Percentiles rank a stretch among this genome's conserved stretches.
These are phyloP conservation scores for Cutaneotrichosporon cavernicola DNA, from an alignment of 1,284 basidiomycete genomes.

Conservation along the genomic window DNA sequence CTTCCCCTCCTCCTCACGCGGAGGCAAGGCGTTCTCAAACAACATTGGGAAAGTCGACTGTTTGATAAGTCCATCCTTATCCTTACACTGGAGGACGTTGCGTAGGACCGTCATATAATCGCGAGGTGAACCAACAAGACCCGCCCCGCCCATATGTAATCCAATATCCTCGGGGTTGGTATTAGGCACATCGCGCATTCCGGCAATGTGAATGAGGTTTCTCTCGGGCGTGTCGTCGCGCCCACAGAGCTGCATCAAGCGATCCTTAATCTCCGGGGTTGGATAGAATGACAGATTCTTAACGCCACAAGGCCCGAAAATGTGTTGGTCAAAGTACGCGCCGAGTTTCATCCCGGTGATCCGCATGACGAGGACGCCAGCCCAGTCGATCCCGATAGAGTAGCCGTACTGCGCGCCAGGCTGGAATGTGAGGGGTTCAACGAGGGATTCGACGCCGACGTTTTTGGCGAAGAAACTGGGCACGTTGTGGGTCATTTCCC, in stretches of 20 bases:
- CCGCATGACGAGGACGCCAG: constrained; percentile 41
- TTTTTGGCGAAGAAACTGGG: constrained; percentile 19
- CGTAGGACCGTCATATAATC: constrained; percentile 39
- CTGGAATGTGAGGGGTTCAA: constrained; percentile 35
- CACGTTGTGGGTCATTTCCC: constrained; percentile 7
- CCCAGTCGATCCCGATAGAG: constrained; percentile 46
- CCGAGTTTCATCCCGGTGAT: constrained; percentile 39
- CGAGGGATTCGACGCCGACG: constrained; percentile 21
- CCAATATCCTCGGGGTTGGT: constrained; percentile 18
- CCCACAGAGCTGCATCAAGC: constrained; percentile 22
- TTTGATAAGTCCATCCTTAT: constrained; percentile 24
- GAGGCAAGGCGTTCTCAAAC: constrained; percentile 29
- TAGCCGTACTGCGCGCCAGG: constrained; percentile 41
- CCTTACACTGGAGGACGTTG: constrained; percentile 30
- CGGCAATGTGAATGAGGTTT: constrained; percentile 30
- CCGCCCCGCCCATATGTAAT: constrained; percentile 37
- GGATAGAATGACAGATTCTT: constrained; percentile 40
- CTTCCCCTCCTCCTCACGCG: constrained; percentile 18
- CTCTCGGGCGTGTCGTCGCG: constrained; percentile 16
- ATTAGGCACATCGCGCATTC: constrained; percentile 30
- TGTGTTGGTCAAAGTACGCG: constrained; percentile 41
- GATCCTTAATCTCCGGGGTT: constrained; percentile 26
- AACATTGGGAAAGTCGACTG: constrained; percentile 28
- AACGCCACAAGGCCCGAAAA: constrained; percentile 42
- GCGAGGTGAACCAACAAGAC: constrained; percentile 37